These are phyloP conservation scores for Scheffersomyces stipitis DNA, from an alignment of 805 yeast species.

Conservation along the genomic window DNA sequence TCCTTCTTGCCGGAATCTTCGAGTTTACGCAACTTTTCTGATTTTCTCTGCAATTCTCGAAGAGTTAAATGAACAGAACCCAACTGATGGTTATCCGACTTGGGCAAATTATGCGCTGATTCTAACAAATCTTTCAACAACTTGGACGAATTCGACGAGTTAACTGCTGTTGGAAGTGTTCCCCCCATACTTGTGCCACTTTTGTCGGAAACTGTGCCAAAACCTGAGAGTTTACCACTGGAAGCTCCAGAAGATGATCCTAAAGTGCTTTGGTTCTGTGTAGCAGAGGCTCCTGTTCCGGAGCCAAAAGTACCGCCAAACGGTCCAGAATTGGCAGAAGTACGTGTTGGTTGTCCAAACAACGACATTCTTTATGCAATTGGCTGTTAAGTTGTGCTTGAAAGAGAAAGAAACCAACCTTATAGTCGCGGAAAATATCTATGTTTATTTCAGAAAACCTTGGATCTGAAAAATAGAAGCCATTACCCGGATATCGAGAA, in stretches of 20 bases:
- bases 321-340: constrained; percentile 2
- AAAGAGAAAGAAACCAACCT: too few relatives aligned
- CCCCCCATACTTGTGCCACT: too few relatives aligned
- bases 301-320: constrained; percentile 4
- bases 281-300: background rate
- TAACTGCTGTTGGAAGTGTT: too few relatives aligned
- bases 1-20: constrained; percentile 30
- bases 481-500: too few relatives aligned
- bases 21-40: constrained; percentile 52
- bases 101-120: constrained; percentile 74
- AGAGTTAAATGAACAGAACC: constrained; percentile 82
- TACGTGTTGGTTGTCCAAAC: background rate
- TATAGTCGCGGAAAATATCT: too few relatives aligned
- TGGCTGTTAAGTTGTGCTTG: too few relatives aligned
- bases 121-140: constrained; percentile 71
- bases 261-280: background rate
- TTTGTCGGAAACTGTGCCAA: too few relatives aligned
- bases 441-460: too few relatives aligned
- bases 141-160: constrained; percentile 15
- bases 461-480: too few relatives aligned
- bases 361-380: too few relatives aligned
- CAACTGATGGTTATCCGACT: constrained; percentile 54
- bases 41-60: constrained; percentile 71
- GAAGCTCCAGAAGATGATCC: background rate
- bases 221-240: constrained; percentile 3